These are phyloP conservation scores for Ogataea glucozyma DNA, from an alignment of 805 yeast species.

Conservation along the genomic window DNA sequence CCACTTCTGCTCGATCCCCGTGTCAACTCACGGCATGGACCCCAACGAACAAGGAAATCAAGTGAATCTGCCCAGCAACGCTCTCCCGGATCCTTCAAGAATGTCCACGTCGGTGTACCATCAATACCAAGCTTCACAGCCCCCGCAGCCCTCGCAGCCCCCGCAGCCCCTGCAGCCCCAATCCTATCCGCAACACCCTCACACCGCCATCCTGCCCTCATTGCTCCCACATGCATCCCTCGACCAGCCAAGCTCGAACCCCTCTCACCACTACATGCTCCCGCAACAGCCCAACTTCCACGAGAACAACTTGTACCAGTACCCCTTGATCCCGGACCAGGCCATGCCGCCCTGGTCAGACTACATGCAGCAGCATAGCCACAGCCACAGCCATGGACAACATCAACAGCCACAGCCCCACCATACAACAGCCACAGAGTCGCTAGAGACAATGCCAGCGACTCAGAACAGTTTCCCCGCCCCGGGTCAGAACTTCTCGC, in stretches of 20 bases:
- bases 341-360: conserved; percentile 4
- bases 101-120: not conserved
- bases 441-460: too few relatives aligned
- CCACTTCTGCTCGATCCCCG: not conserved
- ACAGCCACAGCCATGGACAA: not conserved
- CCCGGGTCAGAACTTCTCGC: too few relatives aligned
- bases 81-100: not conserved
- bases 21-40: not conserved
- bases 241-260: not conserved
- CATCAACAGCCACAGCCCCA: too few relatives aligned
- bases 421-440: too few relatives aligned
- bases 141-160: too few relatives aligned
- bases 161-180: too few relatives aligned
- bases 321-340: conserved; percentile 1
- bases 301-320: not conserved
- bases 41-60: not conserved
- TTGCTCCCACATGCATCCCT: not conserved
- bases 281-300: not conserved
- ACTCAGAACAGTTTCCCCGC: too few relatives aligned
- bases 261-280: not conserved
- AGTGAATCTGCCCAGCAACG: not conserved
- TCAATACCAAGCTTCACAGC: not conserved
- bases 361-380: conserved; percentile 3
- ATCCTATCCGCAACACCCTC: not conserved
- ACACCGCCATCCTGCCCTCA: not conserved